phyloP scores from a whole-genome alignment of 345 rosid species.

The Euphorbia pulcherrima region DNA sequence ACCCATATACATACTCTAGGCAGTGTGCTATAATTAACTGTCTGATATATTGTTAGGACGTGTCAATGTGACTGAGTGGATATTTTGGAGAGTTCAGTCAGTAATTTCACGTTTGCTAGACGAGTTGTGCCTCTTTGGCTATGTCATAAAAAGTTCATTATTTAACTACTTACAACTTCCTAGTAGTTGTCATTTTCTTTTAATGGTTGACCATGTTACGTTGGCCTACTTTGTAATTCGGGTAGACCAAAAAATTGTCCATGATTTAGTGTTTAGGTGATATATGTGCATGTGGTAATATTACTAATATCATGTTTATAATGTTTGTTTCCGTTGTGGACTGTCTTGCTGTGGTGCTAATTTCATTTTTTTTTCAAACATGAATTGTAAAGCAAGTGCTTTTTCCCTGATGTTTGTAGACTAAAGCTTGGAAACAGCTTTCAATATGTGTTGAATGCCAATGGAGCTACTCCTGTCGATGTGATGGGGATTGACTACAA shows the following conservation, averaged over 20 bases:
- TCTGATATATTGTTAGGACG: not conserved
- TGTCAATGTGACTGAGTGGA: not conserved
- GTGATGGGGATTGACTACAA: slow-evolving; percentile 83
- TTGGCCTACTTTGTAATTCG: too few species aligned
- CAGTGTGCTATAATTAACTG: not conserved
- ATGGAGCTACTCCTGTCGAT: slow-evolving; percentile 55
- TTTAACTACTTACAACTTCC: not conserved
- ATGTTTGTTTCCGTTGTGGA: not conserved
- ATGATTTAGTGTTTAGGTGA: not conserved
- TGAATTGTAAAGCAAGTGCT: not conserved
- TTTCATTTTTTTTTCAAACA: not conserved
- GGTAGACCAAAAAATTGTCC: not conserved
- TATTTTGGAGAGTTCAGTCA: slow-evolving; percentile 7
- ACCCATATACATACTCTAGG: not conserved
- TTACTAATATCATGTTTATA: not conserved
- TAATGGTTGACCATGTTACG: not conserved
- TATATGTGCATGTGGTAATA: not conserved
- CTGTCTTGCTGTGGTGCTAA: not conserved
- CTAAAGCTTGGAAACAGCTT: slow-evolving; percentile 50
- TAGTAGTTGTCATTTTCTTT: not conserved
- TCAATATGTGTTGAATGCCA: slow-evolving; percentile 52
- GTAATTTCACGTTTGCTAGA: not conserved
- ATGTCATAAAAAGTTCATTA: not conserved
- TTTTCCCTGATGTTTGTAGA: slow-evolving; percentile 29
- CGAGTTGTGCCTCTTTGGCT: not conserved